phyloP scores from a whole-genome alignment of 2,329 filamentous ascomycete species.

The Phialophora expanda region DNA sequence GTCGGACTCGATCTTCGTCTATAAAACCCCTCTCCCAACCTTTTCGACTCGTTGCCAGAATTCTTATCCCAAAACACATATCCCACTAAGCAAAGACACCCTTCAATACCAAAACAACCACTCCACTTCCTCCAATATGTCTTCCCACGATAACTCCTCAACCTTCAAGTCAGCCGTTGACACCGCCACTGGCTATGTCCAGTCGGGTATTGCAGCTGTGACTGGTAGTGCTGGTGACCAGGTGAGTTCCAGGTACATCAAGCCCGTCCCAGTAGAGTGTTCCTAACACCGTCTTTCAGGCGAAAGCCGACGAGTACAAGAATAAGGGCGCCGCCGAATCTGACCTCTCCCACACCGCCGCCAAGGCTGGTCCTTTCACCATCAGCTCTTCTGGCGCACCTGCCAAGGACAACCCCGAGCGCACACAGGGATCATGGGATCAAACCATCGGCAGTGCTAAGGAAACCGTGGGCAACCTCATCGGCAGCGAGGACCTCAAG shows the following conservation, averaged over 20 bases:
- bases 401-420: slow-evolving; percentile 73
- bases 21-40: slow-evolving; percentile 12
- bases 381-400: slow-evolving; percentile 72
- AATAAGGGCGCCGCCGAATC: slow-evolving; percentile 69
- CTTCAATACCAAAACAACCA: slow-evolving; percentile 11
- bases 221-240: slow-evolving; percentile 75
- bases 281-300: slow-evolving; percentile 10
- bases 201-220: slow-evolving; percentile 72
- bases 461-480: slow-evolving; percentile 74
- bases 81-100: neutral
- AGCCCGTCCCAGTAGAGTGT: neutral
- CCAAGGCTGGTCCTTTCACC: slow-evolving; percentile 74
- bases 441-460: slow-evolving; percentile 88
- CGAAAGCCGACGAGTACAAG: slow-evolving; percentile 68
- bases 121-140: slow-evolving; percentile 22
- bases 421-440: slow-evolving; percentile 74
- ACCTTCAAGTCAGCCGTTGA: slow-evolving; percentile 80
- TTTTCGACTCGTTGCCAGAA: neutral
- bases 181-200: slow-evolving; percentile 72
- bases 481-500: slow-evolving; percentile 79
- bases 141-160: slow-evolving; percentile 57
- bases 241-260: slow-evolving; percentile 45
- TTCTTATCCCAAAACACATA: neutral
- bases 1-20: slow-evolving; percentile 1
- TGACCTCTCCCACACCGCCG: slow-evolving; percentile 74